A percentile compares a stretch with the other conserved stretches of the same genome.
Evolutionary conservation across 352 stramenopile species (phyloP).

Genomic region (Globisporangium takayamanum): DNA sequence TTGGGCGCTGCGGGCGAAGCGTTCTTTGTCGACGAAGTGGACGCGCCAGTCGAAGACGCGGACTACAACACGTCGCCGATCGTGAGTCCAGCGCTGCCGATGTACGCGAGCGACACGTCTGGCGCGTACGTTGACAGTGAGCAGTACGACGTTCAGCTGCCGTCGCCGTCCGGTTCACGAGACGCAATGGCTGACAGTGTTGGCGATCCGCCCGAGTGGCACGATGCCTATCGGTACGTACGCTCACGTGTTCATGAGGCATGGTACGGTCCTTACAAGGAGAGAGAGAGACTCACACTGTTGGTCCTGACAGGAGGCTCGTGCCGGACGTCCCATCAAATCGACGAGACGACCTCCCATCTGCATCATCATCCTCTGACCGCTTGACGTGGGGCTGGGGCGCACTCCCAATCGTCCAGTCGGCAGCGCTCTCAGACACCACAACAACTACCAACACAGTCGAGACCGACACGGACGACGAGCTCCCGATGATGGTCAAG

Average conservation of each 20-base stretch:
- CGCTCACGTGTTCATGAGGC: neutral
- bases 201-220: conserved; percentile 18
- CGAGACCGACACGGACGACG: conserved; percentile 16
- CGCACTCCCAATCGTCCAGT: conserved; percentile 32
- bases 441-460: conserved; percentile 2
- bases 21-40: conserved; percentile 68
- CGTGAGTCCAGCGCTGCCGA: conserved; percentile 24
- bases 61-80: conserved; percentile 66
- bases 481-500: conserved; percentile 50
- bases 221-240: conserved; percentile 24
- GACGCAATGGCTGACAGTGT: neutral
- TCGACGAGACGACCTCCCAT: conserved; percentile 3
- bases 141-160: neutral
- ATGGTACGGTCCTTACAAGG: no score
- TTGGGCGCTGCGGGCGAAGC: conserved; percentile 57
- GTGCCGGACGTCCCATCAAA: conserved; percentile 9
- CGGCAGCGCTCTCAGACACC: neutral
- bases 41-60: conserved; percentile 40
- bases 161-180: neutral
- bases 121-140: neutral
- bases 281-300: neutral
- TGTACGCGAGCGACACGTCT: neutral
- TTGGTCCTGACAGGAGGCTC: neutral
- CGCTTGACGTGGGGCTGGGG: conserved; percentile 53
- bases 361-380: conserved; percentile 15